Base-by-base conservation (phyloP, 495 filamentous ascomycete genomes). In the Haplographium delicatum region DNA sequence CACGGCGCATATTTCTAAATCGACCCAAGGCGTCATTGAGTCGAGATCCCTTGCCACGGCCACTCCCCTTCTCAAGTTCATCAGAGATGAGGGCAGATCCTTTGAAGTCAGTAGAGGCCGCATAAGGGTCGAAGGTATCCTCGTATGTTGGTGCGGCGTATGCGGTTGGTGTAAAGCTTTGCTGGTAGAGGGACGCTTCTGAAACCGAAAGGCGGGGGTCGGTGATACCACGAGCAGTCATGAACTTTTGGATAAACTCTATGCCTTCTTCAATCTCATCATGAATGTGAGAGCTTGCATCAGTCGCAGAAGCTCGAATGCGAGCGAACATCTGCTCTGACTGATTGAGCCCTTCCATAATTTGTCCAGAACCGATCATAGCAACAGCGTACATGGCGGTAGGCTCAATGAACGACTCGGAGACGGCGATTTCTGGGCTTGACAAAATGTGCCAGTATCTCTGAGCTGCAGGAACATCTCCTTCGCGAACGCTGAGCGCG, bases 1-100 rank as follows among this genome's bases (percentile, higher is more conserved):
- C 80, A 38, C 90, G 88, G 58, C 93, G 90, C 72, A 96, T 94
- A 69, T 95, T 95, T 47, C 83, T 83, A 65, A 97, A 88, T 58
- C 87, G 83, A 22, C 71, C 75, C 55, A 96, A 72, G 41, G 89
- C 86, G 54, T 95, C 90, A 51, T 84, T 84, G 39, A 96, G 79
- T 53, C 83, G 84, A 20, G 80, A 75, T 28, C 76, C 81, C 53
- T 81, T 80, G 13, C 73, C 71, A 37, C 85, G 83, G 49, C 79
- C 76, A 51, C 73, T 78, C 50, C 79, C 74, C 30, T 66, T 57
- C 64, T 96, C 93, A 33, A 98, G 76, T 54, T 86, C 80, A 43
- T 95, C 89, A 13, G 86, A 85, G 61, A 98, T 96, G 44, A 88
- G 73, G 16, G 86, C 81, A 18, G 93, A 98, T 22, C 88, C 91